Percentiles rank a stretch among this genome's conserved stretches.
Evolutionary conservation across 2,329 filamentous ascomycete species (phyloP).

Genomic region (Pseudonectria buxi): DNA sequence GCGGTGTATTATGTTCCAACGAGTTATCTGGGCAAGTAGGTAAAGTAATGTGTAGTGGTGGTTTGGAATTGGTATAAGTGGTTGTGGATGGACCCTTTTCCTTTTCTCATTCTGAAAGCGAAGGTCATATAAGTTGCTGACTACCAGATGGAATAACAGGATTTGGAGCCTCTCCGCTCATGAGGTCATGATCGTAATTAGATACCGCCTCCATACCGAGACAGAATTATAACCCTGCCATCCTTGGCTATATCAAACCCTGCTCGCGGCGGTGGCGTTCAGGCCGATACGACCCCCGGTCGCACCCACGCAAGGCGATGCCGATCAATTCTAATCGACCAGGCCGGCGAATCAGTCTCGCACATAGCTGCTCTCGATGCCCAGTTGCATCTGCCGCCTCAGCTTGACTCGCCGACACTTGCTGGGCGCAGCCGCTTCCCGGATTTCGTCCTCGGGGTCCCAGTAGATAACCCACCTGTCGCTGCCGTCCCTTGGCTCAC

Average conservation of each 20-base stretch:
- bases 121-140: conserved; percentile 18
- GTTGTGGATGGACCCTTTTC: conserved; percentile 15
- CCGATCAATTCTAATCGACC: conserved; percentile 1
- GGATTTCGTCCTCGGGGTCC: conserved; percentile 30
- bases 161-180: conserved; percentile 16
- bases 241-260: too few relatives aligned
- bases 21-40: conserved; percentile 4
- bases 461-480: conserved; percentile 36
- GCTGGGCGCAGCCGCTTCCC: conserved; percentile 19
- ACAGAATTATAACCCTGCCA: background rate
- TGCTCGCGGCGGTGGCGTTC: too few relatives aligned
- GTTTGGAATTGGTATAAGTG: conserved; percentile 17
- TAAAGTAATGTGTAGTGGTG: conserved; percentile 16
- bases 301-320: background rate
- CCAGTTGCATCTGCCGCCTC: conserved; percentile 33
- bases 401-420: conserved; percentile 33
- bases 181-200: conserved; percentile 24
- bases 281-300: background rate
- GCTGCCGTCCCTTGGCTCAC: conserved; percentile 24
- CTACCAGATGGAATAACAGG: conserved; percentile 19
- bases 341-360: conserved; percentile 19
- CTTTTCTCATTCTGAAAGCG: conserved; percentile 22
- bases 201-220: too few relatives aligned
- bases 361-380: conserved; percentile 42
- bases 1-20: background rate